These are phyloP conservation scores for Scalesia atractyloides DNA, from an alignment of 129 eudicot genomes.

Conservation along the genomic window DNA sequence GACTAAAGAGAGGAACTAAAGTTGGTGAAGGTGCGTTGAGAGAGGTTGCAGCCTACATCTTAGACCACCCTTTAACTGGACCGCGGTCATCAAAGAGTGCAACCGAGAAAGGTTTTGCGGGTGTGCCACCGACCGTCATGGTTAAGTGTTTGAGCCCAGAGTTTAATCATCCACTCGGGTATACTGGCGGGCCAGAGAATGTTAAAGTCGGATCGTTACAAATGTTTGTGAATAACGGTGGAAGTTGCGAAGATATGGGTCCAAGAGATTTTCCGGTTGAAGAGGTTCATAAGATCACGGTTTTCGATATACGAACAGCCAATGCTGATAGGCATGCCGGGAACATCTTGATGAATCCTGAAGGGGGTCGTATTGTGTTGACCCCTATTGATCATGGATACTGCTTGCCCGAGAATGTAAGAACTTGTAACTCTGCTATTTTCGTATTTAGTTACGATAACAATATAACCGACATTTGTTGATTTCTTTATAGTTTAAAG, in stretches of 20 bases:
- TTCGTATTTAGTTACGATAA: background rate
- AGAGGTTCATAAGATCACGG: slow-evolving; percentile 72
- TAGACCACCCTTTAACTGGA: slow-evolving; percentile 63
- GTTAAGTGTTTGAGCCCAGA: slow-evolving; percentile 51
- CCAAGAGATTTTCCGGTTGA: slow-evolving; percentile 61
- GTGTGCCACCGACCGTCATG: slow-evolving; percentile 65
- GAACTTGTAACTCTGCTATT: slow-evolving; percentile 15
- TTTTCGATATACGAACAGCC: slow-evolving; percentile 64
- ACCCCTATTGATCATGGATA: slow-evolving; percentile 74
- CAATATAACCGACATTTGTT: slow-evolving; percentile 3
- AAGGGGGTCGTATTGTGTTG: slow-evolving; percentile 44
- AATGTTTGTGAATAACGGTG: slow-evolving; percentile 56
- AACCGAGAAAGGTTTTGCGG: slow-evolving; percentile 51
- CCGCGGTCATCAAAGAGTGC: slow-evolving; percentile 29
- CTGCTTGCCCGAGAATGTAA: slow-evolving; percentile 74
- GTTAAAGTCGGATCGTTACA: slow-evolving; percentile 65
- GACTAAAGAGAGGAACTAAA: slow-evolving; percentile 64
- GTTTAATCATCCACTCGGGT: slow-evolving; percentile 61
- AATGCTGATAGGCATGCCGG: slow-evolving; percentile 78
- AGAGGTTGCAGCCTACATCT: slow-evolving; percentile 66
- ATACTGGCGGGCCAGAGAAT: slow-evolving; percentile 34
- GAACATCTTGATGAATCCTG: slow-evolving; percentile 52
- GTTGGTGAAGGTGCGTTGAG: slow-evolving; percentile 77
- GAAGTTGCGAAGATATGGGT: slow-evolving; percentile 77
- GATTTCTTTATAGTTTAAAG: slow-evolving; percentile 51